phyloP scores from a whole-genome alignment of 129 eudicot genomes.

The Saposhnikovia divaricata region DNA sequence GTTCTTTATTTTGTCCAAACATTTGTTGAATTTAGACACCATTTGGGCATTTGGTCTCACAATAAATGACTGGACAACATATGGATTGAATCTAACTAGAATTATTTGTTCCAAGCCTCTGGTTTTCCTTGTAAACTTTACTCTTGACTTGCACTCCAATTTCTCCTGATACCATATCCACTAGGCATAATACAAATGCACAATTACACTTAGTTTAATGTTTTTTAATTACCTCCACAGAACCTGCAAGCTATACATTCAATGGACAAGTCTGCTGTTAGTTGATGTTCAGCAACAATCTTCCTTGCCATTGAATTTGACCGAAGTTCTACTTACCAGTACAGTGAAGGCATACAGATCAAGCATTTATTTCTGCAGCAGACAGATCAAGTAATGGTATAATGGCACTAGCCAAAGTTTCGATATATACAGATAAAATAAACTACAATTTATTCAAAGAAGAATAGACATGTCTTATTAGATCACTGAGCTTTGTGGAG shows the following conservation, averaged over 20 bases:
- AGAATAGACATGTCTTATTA: conserved; percentile 60
- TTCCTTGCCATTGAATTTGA: conserved; percentile 92
- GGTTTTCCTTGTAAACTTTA: neutral
- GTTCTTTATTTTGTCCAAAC: neutral
- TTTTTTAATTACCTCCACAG: neutral
- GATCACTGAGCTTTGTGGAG: conserved; percentile 51
- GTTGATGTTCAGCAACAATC: conserved; percentile 86
- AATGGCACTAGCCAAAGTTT: neutral
- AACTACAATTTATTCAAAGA: neutral
- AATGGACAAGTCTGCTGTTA: conserved; percentile 82
- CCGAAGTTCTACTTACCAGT: conserved; percentile 85
- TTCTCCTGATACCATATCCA: no score
- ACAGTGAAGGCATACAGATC: conserved; percentile 64
- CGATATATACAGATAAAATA: no score
- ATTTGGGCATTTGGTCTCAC: neutral
- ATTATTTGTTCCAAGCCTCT: neutral
- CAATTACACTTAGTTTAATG: neutral
- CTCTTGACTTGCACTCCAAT: no score
- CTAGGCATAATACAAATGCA: neutral
- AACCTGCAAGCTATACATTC: conserved; percentile 96
- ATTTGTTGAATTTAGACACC: neutral
- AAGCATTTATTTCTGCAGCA: conserved; percentile 59
- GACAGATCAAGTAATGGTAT: neutral
- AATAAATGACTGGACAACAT: neutral
- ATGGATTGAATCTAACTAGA: neutral